Conservation (phyloP, 2,329 filamentous ascomycete genomes). For the Apiospora saccharicola region DNA sequence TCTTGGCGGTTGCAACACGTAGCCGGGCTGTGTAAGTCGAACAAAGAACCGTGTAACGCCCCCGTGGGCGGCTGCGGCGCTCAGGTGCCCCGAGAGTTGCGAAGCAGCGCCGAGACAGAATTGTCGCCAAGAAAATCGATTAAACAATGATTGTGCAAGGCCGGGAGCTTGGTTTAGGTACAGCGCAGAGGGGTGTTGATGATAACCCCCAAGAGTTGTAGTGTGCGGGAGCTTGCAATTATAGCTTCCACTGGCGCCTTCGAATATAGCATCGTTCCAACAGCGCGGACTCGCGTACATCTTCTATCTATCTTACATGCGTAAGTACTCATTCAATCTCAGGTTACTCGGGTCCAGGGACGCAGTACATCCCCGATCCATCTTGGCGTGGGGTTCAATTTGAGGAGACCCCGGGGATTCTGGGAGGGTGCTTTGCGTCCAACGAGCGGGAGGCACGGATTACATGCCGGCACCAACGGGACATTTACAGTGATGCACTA, state of each 20-base stretch:
- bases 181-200: background rate
- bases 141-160: background rate
- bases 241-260: conserved; percentile 3
- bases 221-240: conserved; percentile 3
- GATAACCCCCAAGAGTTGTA: background rate
- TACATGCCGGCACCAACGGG: conserved; percentile 8
- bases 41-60: background rate
- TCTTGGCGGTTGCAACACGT: conserved; percentile 15
- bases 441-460: conserved; percentile 9
- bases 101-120: conserved; percentile 5
- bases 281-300: background rate
- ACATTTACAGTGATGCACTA: no score
- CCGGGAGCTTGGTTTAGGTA: background rate
- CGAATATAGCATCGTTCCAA: conserved; percentile 7
- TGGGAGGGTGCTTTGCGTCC: conserved; percentile 1
- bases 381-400: conserved; percentile 18
- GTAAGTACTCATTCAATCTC: background rate
- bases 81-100: background rate
- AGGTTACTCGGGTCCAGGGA: background rate
- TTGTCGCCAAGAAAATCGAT: conserved; percentile 8
- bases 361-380: conserved; percentile 1
- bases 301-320: background rate
- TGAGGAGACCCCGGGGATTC: background rate
- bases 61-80: conserved; percentile 15
- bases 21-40: conserved; percentile 17